Evolutionary conservation across 768 basidiomycete species (phyloP), one percentile per base, ranked within the genome.

Genomic region (Candolleomyces aberdarensis): DNA sequence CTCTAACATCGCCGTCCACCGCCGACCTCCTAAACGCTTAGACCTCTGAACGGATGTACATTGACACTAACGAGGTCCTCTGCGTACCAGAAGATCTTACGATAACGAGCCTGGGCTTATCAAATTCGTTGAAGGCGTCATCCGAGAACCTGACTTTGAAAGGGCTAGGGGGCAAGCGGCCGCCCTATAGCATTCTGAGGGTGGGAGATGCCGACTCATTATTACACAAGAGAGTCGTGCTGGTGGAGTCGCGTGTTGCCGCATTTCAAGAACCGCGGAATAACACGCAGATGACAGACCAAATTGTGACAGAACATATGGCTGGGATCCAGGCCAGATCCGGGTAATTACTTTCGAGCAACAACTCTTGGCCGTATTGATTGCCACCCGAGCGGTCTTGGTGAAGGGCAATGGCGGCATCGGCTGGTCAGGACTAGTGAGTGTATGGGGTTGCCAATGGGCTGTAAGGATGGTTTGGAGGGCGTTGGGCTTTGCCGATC

Each of bases 31-130:
- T 94, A 46, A 89, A 92, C 68, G 86, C 88, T 0, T 78, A 87
- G 0, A 73, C 82, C 0, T 59, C 80, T 5, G 85, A 86, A 31
- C 82, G 91, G 5, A 89, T 92, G 86, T 94, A 92, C 71, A 86
- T 94, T 62, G 91, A 92, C 71, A 79, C 84, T 59, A 84, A 86
- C 44, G 91, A 92, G 65, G 79, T 89, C 20, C 74, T 94, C 2
- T 88, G 92, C 29, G 83, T 91, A 1, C 86, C 91, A 5, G 85
- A 80, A 3, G 92, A 66, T 94, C 93, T 64, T 88, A 84, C 64
- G 92, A 94, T 64, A 89, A 91, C 64, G 92, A 93, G 62, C 92
- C 92, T 2, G 92, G 92, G 0, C 91, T 92, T 0, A 88, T 89
- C 0, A 91, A 88, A 67, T 86, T 85, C 48, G 73, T 80, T 0